phyloP scores from a whole-genome alignment of 129 eudicot genomes.

The Artemisia argyi region DNA sequence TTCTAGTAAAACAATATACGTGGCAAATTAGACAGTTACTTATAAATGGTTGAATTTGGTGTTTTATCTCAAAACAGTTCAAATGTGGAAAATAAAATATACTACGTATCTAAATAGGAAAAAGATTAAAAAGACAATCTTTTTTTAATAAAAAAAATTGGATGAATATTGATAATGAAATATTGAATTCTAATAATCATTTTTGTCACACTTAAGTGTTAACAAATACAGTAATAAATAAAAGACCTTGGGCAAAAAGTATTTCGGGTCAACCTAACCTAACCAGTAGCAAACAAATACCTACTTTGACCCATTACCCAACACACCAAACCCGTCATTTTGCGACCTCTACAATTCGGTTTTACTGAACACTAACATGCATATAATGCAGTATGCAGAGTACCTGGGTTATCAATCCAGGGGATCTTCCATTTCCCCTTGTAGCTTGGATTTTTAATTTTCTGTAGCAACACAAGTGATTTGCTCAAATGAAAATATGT shows the following conservation, averaged over 20 bases:
- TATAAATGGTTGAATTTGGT: background rate
- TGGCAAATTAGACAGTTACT: slow-evolving; percentile 1
- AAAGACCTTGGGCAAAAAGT: background rate
- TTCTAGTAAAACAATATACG: background rate
- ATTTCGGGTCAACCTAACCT: background rate
- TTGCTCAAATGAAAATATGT: background rate
- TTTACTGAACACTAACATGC: slow-evolving; percentile 6
- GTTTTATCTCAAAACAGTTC: background rate
- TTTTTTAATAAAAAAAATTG: background rate
- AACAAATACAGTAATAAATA: background rate
- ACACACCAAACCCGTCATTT: background rate
- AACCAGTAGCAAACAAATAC: background rate
- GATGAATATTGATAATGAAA: background rate
- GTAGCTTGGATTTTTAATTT: slow-evolving; percentile 89
- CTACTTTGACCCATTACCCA: background rate
- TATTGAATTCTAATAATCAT: background rate
- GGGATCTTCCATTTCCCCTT: slow-evolving; percentile 99
- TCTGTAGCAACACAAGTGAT: slow-evolving; percentile 46
- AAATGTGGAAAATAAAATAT: background rate
- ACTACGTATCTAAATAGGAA: background rate
- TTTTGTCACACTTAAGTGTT: background rate
- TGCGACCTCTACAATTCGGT: background rate
- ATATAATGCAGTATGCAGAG: slow-evolving; percentile 10
- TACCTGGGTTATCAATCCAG: slow-evolving; percentile 99
- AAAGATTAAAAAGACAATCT: background rate